These are phyloP conservation scores for Agarophyton chilense DNA, from an alignment of 23 red algal species.

Conservation along the genomic window DNA sequence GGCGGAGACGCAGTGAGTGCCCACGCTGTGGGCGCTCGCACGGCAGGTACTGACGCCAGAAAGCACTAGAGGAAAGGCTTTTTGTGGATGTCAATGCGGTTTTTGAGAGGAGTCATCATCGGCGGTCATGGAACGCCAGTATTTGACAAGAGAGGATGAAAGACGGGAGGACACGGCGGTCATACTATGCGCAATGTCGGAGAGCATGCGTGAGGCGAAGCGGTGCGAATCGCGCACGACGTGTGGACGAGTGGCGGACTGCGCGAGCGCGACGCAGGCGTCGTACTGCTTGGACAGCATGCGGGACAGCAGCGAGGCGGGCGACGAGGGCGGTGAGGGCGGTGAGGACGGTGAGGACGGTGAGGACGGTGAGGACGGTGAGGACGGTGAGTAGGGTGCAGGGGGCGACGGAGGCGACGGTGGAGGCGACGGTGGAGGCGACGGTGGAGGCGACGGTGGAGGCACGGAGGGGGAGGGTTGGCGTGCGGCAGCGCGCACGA, in stretches of 20 bases:
- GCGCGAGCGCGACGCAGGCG: background rate
- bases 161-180: background rate
- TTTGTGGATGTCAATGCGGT: background rate
- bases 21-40: too few species aligned
- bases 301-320: background rate
- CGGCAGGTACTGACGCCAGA: background rate
- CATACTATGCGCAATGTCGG: background rate
- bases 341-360: background rate
- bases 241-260: background rate
- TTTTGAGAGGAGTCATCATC: background rate
- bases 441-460: background rate
- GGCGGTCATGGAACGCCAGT: background rate
- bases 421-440: background rate
- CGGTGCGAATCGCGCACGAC: background rate
- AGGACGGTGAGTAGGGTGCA: background rate
- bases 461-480: too few species aligned
- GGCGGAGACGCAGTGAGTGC: background rate
- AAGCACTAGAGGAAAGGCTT: background rate
- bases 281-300: conserved; percentile 11
- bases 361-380: background rate
- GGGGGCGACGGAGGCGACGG: background rate
- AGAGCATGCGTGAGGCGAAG: background rate
- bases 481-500: conserved; percentile 18
- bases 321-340: background rate
- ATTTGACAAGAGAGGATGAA: background rate